Base-by-base conservation (phyloP, 1,284 basidiomycete genomes). In the Malassezia sp. region DNA sequence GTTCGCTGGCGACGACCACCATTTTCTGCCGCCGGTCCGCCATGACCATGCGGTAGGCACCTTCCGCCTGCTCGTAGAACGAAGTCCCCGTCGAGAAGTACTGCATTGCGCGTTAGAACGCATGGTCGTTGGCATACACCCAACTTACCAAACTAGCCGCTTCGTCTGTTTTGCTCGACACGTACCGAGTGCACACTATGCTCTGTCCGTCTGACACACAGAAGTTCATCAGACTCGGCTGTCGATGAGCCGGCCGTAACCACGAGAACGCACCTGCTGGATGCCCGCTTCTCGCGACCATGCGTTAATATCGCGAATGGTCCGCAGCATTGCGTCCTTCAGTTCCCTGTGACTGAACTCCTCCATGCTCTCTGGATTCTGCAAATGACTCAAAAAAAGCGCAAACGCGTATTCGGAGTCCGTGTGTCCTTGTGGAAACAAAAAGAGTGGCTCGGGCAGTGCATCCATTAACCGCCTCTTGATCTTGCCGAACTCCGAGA, bases 201-300 rank as follows among this genome's bases (percentile, higher is more conserved):
- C 82, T 85, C 61, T 85, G 79, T 2, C 91, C 91, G 65, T 96
- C 91, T 1, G 88, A 88, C 21, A 96, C 83, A 61, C 87, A 90
- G 67, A 93, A 97, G 70, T 96, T 97, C 82, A 91, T 80, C 49
- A 95, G 73, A 59, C 83, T 86, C 11, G 90, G 90, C 78, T 88
- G 64, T 59, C 54, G 55, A 40, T 5, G 6, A 8, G 17, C n/a
- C n/a, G n/a, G n/a, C n/a, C n/a, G n/a, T n/a, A n/a, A n/a, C n/a
- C n/a, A 14, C 17, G 17, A 26, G 17, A 35, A 22, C 52, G 23
- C 43, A 54, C 52, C 42, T 64, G 52, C 11, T 41, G 10, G 9
- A 64, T 58, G 11, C 54, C 59, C 7, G 58, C 60, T 21, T 61
- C 52, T 15, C 48, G 46, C 0, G 57, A 45, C 64, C 64, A 67